Base-by-base conservation (phyloP, 1,284 basidiomycete genomes). In the Hymenochaete sp. region DNA sequence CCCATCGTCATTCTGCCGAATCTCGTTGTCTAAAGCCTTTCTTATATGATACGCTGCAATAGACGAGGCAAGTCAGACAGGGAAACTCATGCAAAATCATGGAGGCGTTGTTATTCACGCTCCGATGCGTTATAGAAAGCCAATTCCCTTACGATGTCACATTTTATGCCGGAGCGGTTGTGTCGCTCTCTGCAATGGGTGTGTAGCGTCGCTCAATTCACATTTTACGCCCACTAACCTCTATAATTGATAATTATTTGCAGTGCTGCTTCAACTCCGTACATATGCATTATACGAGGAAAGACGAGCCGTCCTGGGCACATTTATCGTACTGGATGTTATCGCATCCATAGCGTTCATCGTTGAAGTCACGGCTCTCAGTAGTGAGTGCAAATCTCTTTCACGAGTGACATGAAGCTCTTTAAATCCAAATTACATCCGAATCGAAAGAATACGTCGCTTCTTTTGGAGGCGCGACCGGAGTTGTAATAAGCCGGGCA, bases 141-240 rank as follows among this genome's bases (percentile, higher is more conserved):
- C 11, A 26, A 14, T 25, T 40, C 29, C 38, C 22, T 16, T 40
- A 7, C 24, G 29, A 6, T 1, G 22, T 18, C 10, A 8, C 29
- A 16, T 27, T 40, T 10, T 43, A 43, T 22, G 26, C 18, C 14
- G 31, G 18, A 14, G 28, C 42, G 4, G 21, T 43, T 10, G 42
- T 21, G 13, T n/a, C 32, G 31, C n/a, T 31, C n/a, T 33, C 29
- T 43, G 28, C 42, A 5, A 43, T 43, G 42, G 28, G 42, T 43
- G 27, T 14, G 25, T 3, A 31, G 21, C 5, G 14, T 24, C 26
- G 21, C 22, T 3, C 4, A 3, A 4, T 29, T 29, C 26, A 6
- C 37, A 38, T 11, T 7, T 2, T 24, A 22, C n/a, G 28, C 19
- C 26, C 11, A 38, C n/a, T n/a, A n/a, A n/a, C n/a, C n/a, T n/a